Base-by-base conservation (phyloP, 2,329 filamentous ascomycete species). In the Ophiostoma sp. region DNA sequence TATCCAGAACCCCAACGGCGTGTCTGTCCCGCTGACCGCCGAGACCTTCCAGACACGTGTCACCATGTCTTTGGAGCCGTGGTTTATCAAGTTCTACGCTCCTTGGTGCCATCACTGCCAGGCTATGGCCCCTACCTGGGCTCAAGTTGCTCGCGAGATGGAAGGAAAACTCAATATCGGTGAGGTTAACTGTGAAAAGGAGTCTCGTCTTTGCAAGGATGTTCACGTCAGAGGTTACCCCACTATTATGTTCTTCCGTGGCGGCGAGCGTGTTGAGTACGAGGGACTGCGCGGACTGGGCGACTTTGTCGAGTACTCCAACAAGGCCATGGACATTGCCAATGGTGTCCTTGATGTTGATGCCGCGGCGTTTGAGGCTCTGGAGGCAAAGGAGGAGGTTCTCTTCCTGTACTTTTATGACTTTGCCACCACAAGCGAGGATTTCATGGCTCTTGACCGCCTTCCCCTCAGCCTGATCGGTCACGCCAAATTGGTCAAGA, bases 81-180 rank as follows among this genome's bases (percentile, higher is more conserved):
- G 95, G 95, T 97, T 99, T 76, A 88, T 99, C 83, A 99, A 99
- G 79, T 98, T 99, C 77, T 98, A 97, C 77, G 93, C 92, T 18
- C 96, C 95, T 5, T 98, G 94, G 95, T 99, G 95, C 78, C 87
- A 89, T 73, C 95, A 99, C 79, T 99, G 96, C 78, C 91, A 97
- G 79, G 91, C 91, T 49, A 87, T 99, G 84, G 92, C 90, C 47
- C 91, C 95, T 2, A 93, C 88, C 72, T 99, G 95, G 95, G 82
- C 87, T 71, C 90, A 94, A 74, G 87, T 99, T 79, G 91, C 91
- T 62, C 93, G 93, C 76, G 92, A 94, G 75, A 95, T 97, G 91
- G 87, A 93, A 78, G 91, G 90, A 60, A 88, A 87, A 72, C 86
- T 99, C 69, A 97, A 98, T 76, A 84, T 99, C 74, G 95, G 94